phyloP scores from a whole-genome alignment of 169 alveolate species.

The Plasmodium knowlesi region DNA sequence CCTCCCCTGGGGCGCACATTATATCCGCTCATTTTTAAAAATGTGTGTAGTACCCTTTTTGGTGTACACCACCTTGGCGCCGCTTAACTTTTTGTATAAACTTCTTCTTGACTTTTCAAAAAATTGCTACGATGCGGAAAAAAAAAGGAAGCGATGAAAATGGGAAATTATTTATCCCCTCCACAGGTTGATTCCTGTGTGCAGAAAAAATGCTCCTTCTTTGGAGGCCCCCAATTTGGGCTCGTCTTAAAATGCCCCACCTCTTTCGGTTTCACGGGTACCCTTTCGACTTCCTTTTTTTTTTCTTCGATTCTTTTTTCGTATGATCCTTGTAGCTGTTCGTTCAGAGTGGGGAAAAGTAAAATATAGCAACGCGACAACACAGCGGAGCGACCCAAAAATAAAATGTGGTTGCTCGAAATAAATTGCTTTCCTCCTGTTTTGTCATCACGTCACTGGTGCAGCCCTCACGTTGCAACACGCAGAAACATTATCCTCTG shows the following conservation, averaged over 20 bases:
- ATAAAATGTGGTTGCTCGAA: not conserved
- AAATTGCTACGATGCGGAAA: slow-evolving; percentile 1
- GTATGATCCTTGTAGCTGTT: slow-evolving; percentile 21
- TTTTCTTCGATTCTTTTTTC: slow-evolving; percentile 61
- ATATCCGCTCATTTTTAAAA: not conserved
- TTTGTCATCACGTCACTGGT: not conserved
- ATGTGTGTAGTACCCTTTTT: slow-evolving; percentile 47
- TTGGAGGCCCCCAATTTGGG: not conserved
- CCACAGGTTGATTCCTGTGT: not conserved
- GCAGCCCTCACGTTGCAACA: not conserved
- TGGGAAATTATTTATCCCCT: not conserved
- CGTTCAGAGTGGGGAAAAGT: not conserved
- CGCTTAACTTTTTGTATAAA: slow-evolving; percentile 62
- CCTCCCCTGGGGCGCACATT: not conserved
- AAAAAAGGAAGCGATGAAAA: not conserved
- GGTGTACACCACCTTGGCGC: slow-evolving; percentile 36
- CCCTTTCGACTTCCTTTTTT: slow-evolving; percentile 62
- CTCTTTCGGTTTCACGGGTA: slow-evolving; percentile 38
- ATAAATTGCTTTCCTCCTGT: not conserved
- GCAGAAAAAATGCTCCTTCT: not conserved
- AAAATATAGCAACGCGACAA: not conserved
- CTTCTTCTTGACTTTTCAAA: slow-evolving; percentile 61
- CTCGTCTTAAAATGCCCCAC: slow-evolving; percentile 8
- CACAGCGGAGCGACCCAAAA: not conserved
- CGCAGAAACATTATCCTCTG: not conserved